Conservation (phyloP, 768 basidiomycete species). For the Kwoniella dendrophila region DNA sequence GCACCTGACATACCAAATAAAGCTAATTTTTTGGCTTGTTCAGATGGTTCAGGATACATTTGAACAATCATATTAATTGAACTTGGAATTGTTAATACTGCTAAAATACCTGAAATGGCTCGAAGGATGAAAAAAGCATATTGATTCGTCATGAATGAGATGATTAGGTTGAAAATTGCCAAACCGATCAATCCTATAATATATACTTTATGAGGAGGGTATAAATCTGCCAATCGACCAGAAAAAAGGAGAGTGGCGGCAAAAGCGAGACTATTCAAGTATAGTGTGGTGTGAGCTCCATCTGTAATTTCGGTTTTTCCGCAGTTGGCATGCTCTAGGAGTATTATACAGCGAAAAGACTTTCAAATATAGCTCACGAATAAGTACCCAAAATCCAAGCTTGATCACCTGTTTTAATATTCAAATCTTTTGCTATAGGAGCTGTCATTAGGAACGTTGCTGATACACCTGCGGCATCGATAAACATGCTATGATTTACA, state of each 20-base stretch:
- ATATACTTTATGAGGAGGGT: conserved; percentile 46
- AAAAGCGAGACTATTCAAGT: conserved; percentile 11
- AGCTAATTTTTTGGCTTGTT: conserved; percentile 46
- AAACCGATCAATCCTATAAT: conserved; percentile 48
- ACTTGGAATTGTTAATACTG: conserved; percentile 48
- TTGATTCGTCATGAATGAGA: conserved; percentile 46
- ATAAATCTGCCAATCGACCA: conserved; percentile 48
- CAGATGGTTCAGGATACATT: conserved; percentile 45
- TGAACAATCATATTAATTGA: conserved; percentile 50
- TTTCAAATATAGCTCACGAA: conserved; percentile 14
- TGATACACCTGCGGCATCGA: conserved; percentile 48
- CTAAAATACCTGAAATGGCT: conserved; percentile 46
- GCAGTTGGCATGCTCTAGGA: background rate
- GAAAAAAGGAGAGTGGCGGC: conserved; percentile 34
- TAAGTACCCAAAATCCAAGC: conserved; percentile 51
- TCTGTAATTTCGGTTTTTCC: background rate
- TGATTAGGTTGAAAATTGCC: conserved; percentile 49
- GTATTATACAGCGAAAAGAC: background rate
- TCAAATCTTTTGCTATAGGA: conserved; percentile 42
- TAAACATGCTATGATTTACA: conserved; percentile 21
- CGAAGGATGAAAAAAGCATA: conserved; percentile 51
- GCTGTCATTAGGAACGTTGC: conserved; percentile 51
- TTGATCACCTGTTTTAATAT: conserved; percentile 32
- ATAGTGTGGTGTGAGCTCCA: background rate
- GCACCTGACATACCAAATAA: conserved; percentile 51